Base-by-base conservation (phyloP, 2,329 filamentous ascomycete genomes). In the Penicillium sp. region DNA sequence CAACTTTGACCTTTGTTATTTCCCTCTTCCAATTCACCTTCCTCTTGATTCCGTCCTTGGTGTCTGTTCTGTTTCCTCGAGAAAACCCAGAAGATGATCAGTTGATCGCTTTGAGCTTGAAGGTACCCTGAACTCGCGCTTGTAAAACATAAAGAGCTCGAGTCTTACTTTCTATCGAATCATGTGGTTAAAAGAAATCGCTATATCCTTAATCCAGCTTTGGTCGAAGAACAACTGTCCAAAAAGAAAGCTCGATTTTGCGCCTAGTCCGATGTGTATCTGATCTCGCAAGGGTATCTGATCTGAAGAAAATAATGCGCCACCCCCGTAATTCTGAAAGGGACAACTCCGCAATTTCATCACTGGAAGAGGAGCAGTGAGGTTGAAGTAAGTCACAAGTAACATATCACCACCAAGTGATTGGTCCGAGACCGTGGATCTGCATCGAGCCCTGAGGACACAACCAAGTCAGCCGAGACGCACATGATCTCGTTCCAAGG, bases 361-460 rank as follows among this genome's bases (percentile, higher is more conserved):
- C 11, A 5, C 4, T 13, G 24, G 27, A 12, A 29, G n/a, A 45
- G 27, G 32, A 29, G 12, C 35, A n/a, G 24, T 11, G 11, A 32
- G 29, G 13, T 25, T 28, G 25, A 27, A 25, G n/a, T 39, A 11
- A 11, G 9, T 6, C n/a, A 13, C 9, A 33, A 37, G 33, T 40
- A 27, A 12, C 45, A 51, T 45, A 49, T 60, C 57, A 72, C 73
- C 73, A 75, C 73, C 73, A 75, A n/a, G 66, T 64, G 24, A 70
- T 63, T 27, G 70, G 68, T 8, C 73, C 73, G 39, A 74, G 56
- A 33, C 73, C 73, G 25, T 67, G 67, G 63, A 73, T 70, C 48
- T 70, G 66, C 71, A 75, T 75, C 12, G 71, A 73, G 37, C 69
- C 72, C 71, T 73, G 47, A 18, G 18, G 7, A 25, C 27, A 49